Percentiles rank a stretch among this genome's conserved stretches.
phyloP scores from a whole-genome alignment of 148 eudicot genomes.

The Drosera capensis region DNA sequence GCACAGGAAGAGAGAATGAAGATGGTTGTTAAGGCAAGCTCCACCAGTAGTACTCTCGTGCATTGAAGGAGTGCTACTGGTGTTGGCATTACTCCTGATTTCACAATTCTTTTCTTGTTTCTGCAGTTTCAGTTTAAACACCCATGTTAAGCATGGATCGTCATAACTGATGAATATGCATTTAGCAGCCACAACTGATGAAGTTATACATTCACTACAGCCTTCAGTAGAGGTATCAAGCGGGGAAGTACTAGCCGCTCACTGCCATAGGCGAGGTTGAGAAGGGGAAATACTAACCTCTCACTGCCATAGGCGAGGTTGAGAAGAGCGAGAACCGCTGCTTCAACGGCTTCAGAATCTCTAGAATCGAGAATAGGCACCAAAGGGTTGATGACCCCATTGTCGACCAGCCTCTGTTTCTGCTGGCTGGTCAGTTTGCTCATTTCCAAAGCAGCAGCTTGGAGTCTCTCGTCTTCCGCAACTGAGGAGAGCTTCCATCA shows the following conservation, averaged over 20 bases:
- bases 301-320: constrained; percentile 67
- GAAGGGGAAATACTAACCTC: constrained; percentile 20
- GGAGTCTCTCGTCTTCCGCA: constrained; percentile 21
- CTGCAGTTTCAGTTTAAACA: constrained; percentile 19
- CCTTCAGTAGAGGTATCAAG: background rate
- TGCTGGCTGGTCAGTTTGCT: constrained; percentile 31
- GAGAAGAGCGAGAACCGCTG: constrained; percentile 57
- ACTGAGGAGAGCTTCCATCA: constrained; percentile 32
- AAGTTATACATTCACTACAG: too few species aligned
- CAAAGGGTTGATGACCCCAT: constrained; percentile 32
- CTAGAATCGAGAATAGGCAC: constrained; percentile 29
- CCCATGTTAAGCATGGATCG: too few species aligned
- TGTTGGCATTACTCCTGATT: constrained; percentile 34
- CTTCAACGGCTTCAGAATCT: constrained; percentile 40
- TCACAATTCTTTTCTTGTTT: constrained; percentile 46
- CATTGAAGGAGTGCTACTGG: constrained; percentile 24
- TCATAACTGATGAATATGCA: too few species aligned
- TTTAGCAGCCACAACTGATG: too few species aligned
- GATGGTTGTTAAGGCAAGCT: constrained; percentile 35
- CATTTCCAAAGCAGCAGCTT: constrained; percentile 36
- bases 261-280: background rate
- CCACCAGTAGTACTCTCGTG: constrained; percentile 21
- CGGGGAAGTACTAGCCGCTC: background rate
- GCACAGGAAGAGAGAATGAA: constrained; percentile 50
- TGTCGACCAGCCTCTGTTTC: constrained; percentile 36